Evolutionary conservation across 805 yeast genomes (phyloP), one percentile per base, ranked within the genome.

Genomic region (Candida andamanensis): DNA sequence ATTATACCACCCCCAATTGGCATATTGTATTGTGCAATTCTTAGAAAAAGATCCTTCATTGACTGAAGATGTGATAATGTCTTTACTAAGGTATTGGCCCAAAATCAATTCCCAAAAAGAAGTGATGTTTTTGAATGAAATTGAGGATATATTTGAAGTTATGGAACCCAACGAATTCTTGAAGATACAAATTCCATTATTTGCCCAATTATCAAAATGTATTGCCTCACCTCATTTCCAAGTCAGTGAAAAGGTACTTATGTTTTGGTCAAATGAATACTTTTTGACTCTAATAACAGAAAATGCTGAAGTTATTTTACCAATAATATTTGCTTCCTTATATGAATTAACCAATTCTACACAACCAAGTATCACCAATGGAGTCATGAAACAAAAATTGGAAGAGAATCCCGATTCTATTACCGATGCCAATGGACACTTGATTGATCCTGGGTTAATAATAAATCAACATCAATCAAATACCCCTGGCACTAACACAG

Each of bases 41-140:
- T 66, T 92, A 48, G 98, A 92, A 50, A 92, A 92, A 58, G 98
- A 92, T 54, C 94, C 95, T 3, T 44, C 73, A 10, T 68, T 92
- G 46, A 90, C 97, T 2, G 97, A 89, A 56, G 97, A 89, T 55
- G 97, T 92, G n/a, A 76, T 92, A 17, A 79, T 85, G 85, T 96
- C 97, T 3, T 64, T 92, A 39, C 63, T 92, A 47, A 73, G 95
- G 50, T 92, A 80, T 63, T 92, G 98, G 98, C 98, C 98, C 34
- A 92, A 92, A 58, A 80, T 85, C 30, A 86, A 86, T 52, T 80
- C 94, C 16, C 92, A 97, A 10, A 92, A 92, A 52, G 98, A 92
- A 61, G 85, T 92, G 16, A 81, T 92, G 94, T 92, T 89, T 50
- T 66, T 92, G 51, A 86, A 90, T 58, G 98, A 92, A 63, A 76